Evolutionary conservation across 345 rosid species (phyloP).

Genomic region (Barbarea vulgaris): DNA sequence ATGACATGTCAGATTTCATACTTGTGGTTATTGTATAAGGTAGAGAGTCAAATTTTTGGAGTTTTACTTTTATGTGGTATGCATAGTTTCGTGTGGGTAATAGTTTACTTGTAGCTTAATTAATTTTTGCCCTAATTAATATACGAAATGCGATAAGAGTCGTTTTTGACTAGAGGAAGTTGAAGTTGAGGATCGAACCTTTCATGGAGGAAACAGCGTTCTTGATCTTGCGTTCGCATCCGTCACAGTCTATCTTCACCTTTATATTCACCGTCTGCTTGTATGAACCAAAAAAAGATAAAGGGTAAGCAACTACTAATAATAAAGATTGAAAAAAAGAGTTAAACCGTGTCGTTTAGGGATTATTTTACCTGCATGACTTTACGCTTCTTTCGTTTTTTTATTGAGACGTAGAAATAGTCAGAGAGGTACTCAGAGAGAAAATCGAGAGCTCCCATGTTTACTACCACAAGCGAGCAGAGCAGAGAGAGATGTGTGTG

Average conservation of each 20-base stretch:
- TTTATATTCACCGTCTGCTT: constrained; percentile 49
- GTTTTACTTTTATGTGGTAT: constrained; percentile 1
- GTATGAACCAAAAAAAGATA: background rate
- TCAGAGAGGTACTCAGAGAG: constrained; percentile 44
- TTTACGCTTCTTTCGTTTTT: constrained; percentile 48
- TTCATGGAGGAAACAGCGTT: constrained; percentile 52
- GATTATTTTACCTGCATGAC: constrained; percentile 47
- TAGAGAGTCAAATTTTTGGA: background rate
- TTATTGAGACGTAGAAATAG: constrained; percentile 34
- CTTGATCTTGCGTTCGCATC: constrained; percentile 55
- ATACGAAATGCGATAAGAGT: background rate
- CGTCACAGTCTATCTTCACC: constrained; percentile 58
- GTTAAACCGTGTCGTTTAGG: background rate
- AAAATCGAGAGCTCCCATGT: constrained; percentile 48
- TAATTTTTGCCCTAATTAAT: background rate
- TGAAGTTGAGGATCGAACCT: constrained; percentile 36
- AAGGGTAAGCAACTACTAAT: background rate
- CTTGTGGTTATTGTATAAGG: background rate
- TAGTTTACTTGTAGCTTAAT: constrained; percentile 14
- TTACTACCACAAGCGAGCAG: background rate
- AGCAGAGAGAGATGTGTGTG: background rate
- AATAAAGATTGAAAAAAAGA: constrained; percentile 9
- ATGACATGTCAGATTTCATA: background rate
- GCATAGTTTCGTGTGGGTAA: constrained; percentile 23
- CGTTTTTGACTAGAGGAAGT: background rate